These are phyloP conservation scores for Sporisorium scitamineum DNA, from an alignment of 1,284 basidiomycete species.

Conservation along the genomic window DNA sequence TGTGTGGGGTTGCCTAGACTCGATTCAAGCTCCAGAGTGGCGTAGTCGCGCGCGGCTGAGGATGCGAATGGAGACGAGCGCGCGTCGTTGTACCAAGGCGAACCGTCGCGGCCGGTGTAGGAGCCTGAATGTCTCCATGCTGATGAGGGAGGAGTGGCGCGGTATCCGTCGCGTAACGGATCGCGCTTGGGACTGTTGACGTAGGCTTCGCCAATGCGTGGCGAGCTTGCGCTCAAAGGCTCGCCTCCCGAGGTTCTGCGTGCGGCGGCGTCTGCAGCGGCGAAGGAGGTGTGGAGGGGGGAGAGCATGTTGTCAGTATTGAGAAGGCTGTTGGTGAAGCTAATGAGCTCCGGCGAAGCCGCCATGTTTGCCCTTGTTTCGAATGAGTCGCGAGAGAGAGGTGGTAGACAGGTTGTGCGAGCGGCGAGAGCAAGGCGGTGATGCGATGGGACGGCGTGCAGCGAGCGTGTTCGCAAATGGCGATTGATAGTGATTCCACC, in stretches of 20 bases:
- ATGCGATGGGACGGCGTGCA: not conserved
- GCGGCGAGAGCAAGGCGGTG: not conserved
- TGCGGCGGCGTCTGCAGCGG: conserved; percentile 31
- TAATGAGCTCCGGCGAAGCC: conserved; percentile 51
- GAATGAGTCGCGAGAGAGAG: not conserved
- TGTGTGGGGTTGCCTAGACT: conserved; percentile 33
- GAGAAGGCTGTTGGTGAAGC: conserved; percentile 50
- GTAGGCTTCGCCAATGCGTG: conserved; percentile 53
- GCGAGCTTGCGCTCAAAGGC: conserved; percentile 48
- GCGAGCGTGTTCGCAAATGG: not conserved
- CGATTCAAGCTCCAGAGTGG: conserved; percentile 47
- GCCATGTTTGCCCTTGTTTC: conserved; percentile 36
- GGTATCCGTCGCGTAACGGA: conserved; percentile 53
- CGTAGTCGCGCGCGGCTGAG: conserved; percentile 55
- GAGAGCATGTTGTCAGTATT: conserved; percentile 59
- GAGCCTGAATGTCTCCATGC: conserved; percentile 47
- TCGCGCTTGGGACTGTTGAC: conserved; percentile 59
- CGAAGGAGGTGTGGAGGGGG: conserved; percentile 43
- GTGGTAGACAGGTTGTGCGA: not conserved
- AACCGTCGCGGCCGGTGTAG: conserved; percentile 54
- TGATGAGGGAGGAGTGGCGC: conserved; percentile 47
- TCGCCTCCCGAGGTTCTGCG: conserved; percentile 48
- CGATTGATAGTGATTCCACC: not conserved
- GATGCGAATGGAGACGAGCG: conserved; percentile 66
- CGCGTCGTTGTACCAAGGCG: conserved; percentile 60